Conservation (phyloP, 2,329 filamentous ascomycete species). For the Sporothrix brunneoviolacea region DNA sequence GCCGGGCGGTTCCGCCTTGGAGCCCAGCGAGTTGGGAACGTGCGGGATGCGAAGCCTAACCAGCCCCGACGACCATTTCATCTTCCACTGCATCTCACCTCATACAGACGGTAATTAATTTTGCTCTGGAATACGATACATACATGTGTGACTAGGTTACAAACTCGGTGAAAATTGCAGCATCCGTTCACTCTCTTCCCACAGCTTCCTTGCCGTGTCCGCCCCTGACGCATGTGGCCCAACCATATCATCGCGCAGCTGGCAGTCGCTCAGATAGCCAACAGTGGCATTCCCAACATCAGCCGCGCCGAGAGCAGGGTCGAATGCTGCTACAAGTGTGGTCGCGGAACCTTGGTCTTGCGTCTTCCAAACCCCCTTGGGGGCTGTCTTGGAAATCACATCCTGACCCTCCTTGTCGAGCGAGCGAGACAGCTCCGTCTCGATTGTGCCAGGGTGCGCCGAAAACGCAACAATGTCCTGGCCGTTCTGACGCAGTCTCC, state of each 20-base stretch:
- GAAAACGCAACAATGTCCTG: slow-evolving; percentile 24
- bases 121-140: no score
- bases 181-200: slow-evolving; percentile 36
- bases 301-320: slow-evolving; percentile 27
- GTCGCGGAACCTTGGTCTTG: slow-evolving; percentile 33
- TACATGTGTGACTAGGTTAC: no score
- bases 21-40: no score
- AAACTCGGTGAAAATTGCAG: no score
- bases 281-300: slow-evolving; percentile 24
- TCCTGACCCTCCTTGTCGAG: slow-evolving; percentile 20
- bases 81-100: no score
- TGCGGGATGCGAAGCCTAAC: no score
- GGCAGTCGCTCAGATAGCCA: slow-evolving; percentile 35
- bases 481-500: slow-evolving; percentile 24
- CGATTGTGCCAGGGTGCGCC: slow-evolving; percentile 30
- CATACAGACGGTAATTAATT: neutral
- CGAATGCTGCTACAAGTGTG: slow-evolving; percentile 35
- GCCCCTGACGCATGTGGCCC: slow-evolving; percentile 26
- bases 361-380: slow-evolving; percentile 29
- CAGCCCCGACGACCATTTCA: no score
- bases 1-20: no score
- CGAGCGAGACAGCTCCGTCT: slow-evolving; percentile 24
- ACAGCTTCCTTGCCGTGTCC: slow-evolving; percentile 35
- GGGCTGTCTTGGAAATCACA: slow-evolving; percentile 23
- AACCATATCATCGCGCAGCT: slow-evolving; percentile 26